These are phyloP conservation scores for Solanum arcanum DNA, from an alignment of 257 asterid genomes.

Conservation along the genomic window DNA sequence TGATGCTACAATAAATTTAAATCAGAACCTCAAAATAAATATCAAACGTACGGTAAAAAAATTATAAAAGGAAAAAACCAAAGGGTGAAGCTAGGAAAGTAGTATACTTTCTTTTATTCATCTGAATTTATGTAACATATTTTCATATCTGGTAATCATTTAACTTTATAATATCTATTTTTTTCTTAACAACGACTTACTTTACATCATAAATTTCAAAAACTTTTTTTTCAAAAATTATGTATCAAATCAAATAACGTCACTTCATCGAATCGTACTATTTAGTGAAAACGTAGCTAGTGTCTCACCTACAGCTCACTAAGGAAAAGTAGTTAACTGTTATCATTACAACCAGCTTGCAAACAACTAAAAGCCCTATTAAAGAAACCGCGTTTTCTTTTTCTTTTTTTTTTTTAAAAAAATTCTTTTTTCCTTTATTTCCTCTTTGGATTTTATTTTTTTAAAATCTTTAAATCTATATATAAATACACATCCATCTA, in stretches of 20 bases:
- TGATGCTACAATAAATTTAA: background rate
- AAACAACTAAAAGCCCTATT: background rate
- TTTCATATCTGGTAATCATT: no score
- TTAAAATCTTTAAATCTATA: background rate
- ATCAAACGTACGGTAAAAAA: background rate
- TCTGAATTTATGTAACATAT: no score
- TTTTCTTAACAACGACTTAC: fast-evolving
- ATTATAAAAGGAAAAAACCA: background rate
- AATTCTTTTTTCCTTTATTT: background rate
- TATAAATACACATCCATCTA: conserved; percentile 21
- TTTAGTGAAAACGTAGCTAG: background rate
- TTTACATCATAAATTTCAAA: background rate
- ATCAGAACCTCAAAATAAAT: background rate
- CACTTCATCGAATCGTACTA: background rate
- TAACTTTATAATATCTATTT: background rate
- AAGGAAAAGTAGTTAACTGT: background rate
- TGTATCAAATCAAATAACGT: background rate
- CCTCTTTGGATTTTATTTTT: conserved; percentile 1
- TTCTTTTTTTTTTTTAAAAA: background rate
- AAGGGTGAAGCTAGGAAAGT: background rate
- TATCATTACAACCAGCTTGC: conserved; percentile 2
- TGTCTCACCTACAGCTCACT: background rate
- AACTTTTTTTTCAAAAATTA: fast-evolving
- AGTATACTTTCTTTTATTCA: background rate
- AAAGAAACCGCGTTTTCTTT: conserved; percentile 1